phyloP scores from a whole-genome alignment of 352 stramenopile genomes.

The Globisporangium mamillatum region DNA sequence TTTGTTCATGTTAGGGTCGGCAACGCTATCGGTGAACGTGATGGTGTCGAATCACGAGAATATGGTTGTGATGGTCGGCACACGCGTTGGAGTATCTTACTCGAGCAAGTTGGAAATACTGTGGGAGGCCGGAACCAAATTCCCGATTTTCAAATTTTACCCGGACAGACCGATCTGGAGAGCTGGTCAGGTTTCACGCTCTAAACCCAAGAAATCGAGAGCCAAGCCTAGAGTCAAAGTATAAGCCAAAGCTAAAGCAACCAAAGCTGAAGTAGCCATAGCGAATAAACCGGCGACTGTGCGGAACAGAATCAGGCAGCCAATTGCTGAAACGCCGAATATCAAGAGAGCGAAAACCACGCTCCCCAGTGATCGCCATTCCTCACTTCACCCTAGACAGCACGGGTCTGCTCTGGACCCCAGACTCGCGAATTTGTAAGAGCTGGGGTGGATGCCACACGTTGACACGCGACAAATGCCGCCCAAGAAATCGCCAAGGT shows the following conservation, averaged over 20 bases:
- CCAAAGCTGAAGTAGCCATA: background rate
- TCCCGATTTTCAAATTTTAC: background rate
- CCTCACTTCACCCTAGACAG: too few species aligned
- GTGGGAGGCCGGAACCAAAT: background rate
- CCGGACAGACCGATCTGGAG: background rate
- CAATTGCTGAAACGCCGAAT: background rate
- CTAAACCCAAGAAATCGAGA: background rate
- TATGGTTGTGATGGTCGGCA: background rate
- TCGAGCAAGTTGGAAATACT: background rate
- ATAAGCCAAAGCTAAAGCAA: background rate
- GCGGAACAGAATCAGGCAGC: background rate
- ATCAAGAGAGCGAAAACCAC: background rate
- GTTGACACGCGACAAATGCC: too few species aligned
- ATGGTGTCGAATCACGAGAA: background rate
- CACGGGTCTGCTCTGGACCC: too few species aligned
- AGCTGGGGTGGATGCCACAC: too few species aligned
- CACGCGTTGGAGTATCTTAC: background rate
- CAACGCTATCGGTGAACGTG: background rate
- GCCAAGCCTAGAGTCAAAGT: background rate
- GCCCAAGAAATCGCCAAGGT: too few species aligned
- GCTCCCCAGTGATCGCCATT: too few species aligned
- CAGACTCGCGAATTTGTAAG: too few species aligned
- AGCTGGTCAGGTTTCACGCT: background rate
- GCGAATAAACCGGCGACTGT: background rate
- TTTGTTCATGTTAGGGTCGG: background rate